A percentile compares a stretch with the other conserved stretches of the same genome.
phyloP scores from a whole-genome alignment of 164 flowering plant genomes.

The Dillenia suffruticosa region DNA sequence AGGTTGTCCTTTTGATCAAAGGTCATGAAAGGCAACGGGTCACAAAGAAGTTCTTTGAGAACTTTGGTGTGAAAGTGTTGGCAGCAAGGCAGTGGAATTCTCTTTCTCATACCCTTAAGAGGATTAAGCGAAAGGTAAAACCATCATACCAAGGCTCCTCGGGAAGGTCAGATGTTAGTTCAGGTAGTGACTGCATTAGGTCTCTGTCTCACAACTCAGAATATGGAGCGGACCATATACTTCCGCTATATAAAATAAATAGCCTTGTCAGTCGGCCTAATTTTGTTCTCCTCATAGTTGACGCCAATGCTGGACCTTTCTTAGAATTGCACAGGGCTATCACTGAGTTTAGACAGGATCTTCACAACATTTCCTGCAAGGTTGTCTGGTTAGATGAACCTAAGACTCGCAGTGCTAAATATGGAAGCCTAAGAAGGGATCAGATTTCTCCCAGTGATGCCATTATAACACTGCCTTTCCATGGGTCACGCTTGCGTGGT shows the following conservation, averaged over 20 bases:
- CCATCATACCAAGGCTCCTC: slow-evolving; percentile 17
- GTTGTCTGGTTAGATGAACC: slow-evolving; percentile 35
- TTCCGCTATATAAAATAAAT: too few species aligned
- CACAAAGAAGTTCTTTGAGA: slow-evolving; percentile 38
- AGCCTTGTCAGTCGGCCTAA: too few species aligned
- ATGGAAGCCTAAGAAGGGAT: background rate
- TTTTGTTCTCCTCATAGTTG: too few species aligned
- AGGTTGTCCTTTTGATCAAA: slow-evolving; percentile 45
- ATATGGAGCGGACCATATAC: too few species aligned
- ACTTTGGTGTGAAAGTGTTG: slow-evolving; percentile 43
- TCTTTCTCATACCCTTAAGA: slow-evolving; percentile 32
- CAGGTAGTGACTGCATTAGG: background rate
- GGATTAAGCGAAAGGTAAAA: slow-evolving; percentile 23
- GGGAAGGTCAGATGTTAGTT: slow-evolving; percentile 15
- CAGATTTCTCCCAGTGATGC: slow-evolving; percentile 13
- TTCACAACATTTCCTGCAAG: slow-evolving; percentile 8
- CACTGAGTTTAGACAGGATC: too few species aligned
- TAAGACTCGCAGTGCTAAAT: background rate
- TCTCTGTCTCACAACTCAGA: too few species aligned
- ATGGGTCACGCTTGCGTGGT: slow-evolving; percentile 29
- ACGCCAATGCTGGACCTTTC: too few species aligned
- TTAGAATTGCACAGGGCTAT: too few species aligned
- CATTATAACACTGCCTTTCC: slow-evolving; percentile 34
- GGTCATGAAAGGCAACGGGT: slow-evolving; percentile 41
- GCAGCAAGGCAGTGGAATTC: slow-evolving; percentile 28